Base-by-base conservation (phyloP, 106 monocot genomes). In the Allium sativum region DNA sequence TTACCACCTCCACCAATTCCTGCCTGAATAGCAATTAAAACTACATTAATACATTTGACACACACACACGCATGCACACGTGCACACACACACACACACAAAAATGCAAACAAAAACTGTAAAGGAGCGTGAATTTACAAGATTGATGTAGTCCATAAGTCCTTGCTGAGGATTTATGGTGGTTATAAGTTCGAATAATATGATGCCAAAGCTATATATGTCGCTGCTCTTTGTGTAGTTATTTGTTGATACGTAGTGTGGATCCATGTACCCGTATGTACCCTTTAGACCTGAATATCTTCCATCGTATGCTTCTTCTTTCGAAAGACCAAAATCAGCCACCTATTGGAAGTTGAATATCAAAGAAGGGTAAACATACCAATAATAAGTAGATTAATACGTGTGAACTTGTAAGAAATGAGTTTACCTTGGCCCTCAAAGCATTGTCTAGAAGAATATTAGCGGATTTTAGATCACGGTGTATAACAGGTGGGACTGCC, bases 251-350 rank as follows among this genome's bases (percentile, higher is more conserved):
- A 98, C 74, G 53, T 98, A 98, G 66, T 84, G 72, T 12, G 96
- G 96, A 72, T 98, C 96, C 87, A 98, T 98, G 65, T 98, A 98
- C 22, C 96, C 96, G 70, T 85, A 98, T 18, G 96, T 98, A 48
- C 96, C 96, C 75, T 98, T 98, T 42, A 98, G 69, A 10, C 82
- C 72, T 21, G 96, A 98, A 21, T 76, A 76, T 60, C 84, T 79
- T 43, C 80, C 81, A 66, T 92, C 90, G 42, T 68, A 84, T 18
- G 76, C 78, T 41, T 80, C 91, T 72, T 98, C 91, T 76, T 92
- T 98, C 9, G 96, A 98, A 51, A 98, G 76, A 53, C 91, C 91
- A 82, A 98, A 98, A 78, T 98, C 96, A 52, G 96, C 91, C 64
- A 96, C 95, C 95, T 96, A 68, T 13, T 71, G 31, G 1, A 31